Conservation (phyloP, 2,329 filamentous ascomycete genomes). For the Colletotrichum sp. region DNA sequence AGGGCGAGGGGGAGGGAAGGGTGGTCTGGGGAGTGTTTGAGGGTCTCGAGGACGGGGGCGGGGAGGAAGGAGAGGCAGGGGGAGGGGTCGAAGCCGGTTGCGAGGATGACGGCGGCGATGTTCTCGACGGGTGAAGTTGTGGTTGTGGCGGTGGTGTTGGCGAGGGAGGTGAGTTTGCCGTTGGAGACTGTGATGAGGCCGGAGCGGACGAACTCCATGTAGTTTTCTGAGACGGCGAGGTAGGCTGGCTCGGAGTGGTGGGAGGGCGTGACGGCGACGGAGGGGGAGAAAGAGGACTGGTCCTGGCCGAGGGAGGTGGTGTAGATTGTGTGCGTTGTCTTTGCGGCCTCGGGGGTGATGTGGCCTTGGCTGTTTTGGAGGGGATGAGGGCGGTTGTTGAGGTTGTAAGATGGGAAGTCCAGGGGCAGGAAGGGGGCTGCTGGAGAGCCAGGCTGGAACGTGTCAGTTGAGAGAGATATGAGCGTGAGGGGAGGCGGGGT, state of each 20-base stretch:
- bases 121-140: slow-evolving; percentile 47
- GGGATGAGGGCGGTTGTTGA: slow-evolving; percentile 63
- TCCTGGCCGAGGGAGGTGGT: slow-evolving; percentile 54
- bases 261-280: slow-evolving; percentile 35
- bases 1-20: slow-evolving; percentile 68
- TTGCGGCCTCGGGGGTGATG: slow-evolving; percentile 63
- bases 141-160: slow-evolving; percentile 36
- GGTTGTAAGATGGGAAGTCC: slow-evolving; percentile 75
- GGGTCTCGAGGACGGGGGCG: slow-evolving; percentile 52
- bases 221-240: slow-evolving; percentile 73
- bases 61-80: slow-evolving; percentile 70
- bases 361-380: slow-evolving; percentile 69
- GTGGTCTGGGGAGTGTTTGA: slow-evolving; percentile 62
- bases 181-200: slow-evolving; percentile 58
- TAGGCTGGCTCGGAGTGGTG: slow-evolving; percentile 61
- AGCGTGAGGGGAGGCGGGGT: slow-evolving; percentile 14
- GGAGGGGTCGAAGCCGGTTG: slow-evolving; percentile 75
- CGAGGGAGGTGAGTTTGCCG: slow-evolving; percentile 49
- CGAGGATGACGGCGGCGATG: slow-evolving; percentile 72
- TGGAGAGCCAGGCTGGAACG: slow-evolving; percentile 43
- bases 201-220: slow-evolving; percentile 75
- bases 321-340: slow-evolving; percentile 56
- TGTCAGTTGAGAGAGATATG: slow-evolving; percentile 24
- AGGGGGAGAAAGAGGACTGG: slow-evolving; percentile 54
- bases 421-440: slow-evolving; percentile 72